Base-by-base conservation (phyloP, 2,329 filamentous ascomycete genomes). In the Aspergillus udagawae region DNA sequence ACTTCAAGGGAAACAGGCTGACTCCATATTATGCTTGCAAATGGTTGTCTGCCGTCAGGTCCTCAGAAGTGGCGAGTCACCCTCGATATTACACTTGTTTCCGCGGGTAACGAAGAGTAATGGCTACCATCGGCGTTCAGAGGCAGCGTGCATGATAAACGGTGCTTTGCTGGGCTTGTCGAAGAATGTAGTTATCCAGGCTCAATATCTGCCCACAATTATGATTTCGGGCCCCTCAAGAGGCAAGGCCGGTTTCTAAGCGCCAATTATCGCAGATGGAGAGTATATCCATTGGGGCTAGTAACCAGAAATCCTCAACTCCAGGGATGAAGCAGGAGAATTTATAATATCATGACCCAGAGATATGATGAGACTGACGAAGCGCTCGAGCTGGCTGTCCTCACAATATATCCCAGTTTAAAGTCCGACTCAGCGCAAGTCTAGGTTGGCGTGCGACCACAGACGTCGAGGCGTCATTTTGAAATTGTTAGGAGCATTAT, bases 81-180 rank as follows among this genome's bases (percentile, higher is more conserved):
- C 12, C 20, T 47, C 12, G 44, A 47, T 27, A 47, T 23, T 23
- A 23, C 20, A 2, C 7, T 47, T 12, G 44, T 47, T 27, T 47
- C 44, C 21, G 44, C 44, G 44, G 42, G 44, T 27, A 47, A 47
- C 10, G 21, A 9, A 25, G 8, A 20, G 44, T 47, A 29, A 51
- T 53, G 57, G 57, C 48, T 59, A 59, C 25, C 50, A 32, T 56
- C 57, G 57, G 57, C 20, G 41, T 49, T 47, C 45, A 38, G 32
- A 17, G 12, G 14, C 5, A 38, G 5, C 14, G 5, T 38, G 32
- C 32, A 3, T 38, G 14, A 17, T 7, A 38, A 17, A 35, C 32
- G 2, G 32, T 32, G 29, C 29, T 14, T 32, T 32, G 12, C 29
- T 32, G 29, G 17, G 32, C 6, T 35, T 7, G 32, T 17, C 5